Conservation (phyloP, 2,329 filamentous ascomycete species). For the Rhynchosporium agropyri region DNA sequence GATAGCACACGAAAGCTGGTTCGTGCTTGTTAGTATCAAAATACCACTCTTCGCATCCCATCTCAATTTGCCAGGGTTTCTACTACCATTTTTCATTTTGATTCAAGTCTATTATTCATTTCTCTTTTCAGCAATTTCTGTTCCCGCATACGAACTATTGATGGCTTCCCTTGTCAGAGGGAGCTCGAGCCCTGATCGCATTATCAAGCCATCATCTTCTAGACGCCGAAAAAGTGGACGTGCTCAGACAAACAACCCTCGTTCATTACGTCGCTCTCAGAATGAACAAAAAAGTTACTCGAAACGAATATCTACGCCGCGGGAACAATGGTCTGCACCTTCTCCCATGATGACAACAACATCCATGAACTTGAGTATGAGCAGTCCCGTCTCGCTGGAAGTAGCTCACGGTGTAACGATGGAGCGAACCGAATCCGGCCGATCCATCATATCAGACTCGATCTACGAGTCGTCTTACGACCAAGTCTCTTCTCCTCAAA, state of each 20-base stretch:
- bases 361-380: not conserved
- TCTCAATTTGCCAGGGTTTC: conserved; percentile 12
- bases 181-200: conserved; percentile 29
- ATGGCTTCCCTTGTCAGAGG: conserved; percentile 33
- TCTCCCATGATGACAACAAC: conserved; percentile 23
- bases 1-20: not conserved
- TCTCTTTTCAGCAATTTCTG: conserved; percentile 8
- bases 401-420: conserved; percentile 33
- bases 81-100: not conserved
- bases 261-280: conserved; percentile 20
- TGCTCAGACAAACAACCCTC: conserved; percentile 22
- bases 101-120: not conserved
- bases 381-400: conserved; percentile 13
- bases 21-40: not conserved
- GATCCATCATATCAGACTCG: conserved; percentile 39
- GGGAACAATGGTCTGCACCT: conserved; percentile 25
- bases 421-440: conserved; percentile 41
- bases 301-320: conserved; percentile 25
- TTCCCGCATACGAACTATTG: conserved; percentile 14
- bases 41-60: conserved; percentile 9
- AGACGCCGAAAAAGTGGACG: conserved; percentile 26
- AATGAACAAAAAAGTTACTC: conserved; percentile 25
- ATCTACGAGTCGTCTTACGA: conserved; percentile 32
- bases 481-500: conserved; percentile 23
- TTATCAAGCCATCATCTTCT: conserved; percentile 23